phyloP scores from a whole-genome alignment of 352 stramenopile genomes.

The Phytophthora multivora region DNA sequence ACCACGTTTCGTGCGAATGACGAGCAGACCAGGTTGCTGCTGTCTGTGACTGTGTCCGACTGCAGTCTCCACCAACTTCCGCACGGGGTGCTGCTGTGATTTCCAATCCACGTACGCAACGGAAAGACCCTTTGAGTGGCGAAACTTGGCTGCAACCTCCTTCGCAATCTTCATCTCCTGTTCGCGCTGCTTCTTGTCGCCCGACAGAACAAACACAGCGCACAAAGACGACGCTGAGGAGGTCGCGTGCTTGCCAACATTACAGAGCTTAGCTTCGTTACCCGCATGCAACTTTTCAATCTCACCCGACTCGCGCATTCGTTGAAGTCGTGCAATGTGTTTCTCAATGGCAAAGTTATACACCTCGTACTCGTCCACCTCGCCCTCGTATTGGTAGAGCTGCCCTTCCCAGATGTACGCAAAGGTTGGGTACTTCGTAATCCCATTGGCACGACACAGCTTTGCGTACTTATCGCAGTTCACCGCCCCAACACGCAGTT shows the following conservation, averaged over 20 bases:
- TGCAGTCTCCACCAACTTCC: constrained; percentile 48
- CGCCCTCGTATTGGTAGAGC: constrained; percentile 54
- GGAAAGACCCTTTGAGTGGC: constrained; percentile 61
- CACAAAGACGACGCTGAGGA: constrained; percentile 60
- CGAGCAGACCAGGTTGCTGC: constrained; percentile 53
- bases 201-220: constrained; percentile 74
- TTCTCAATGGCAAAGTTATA: constrained; percentile 89
- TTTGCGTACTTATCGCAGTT: constrained; percentile 73
- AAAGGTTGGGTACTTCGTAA: constrained; percentile 58
- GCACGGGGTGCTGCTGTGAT: constrained; percentile 53
- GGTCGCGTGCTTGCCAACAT: constrained; percentile 68
- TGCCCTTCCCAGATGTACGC: constrained; percentile 74
- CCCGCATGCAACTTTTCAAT: constrained; percentile 75
- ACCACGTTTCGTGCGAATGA: constrained; percentile 69
- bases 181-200: constrained; percentile 38
- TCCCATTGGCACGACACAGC: constrained; percentile 54
- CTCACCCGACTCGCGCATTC: constrained; percentile 64
- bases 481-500: constrained; percentile 78
- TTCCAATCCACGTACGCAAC: constrained; percentile 81
- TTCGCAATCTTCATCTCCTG: constrained; percentile 62
- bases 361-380: constrained; percentile 77
- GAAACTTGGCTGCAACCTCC: constrained; percentile 68
- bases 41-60: constrained; percentile 25
- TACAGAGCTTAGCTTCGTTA: constrained; percentile 81
- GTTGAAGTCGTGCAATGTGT: constrained; percentile 70